Evolutionary conservation across 768 basidiomycete species (phyloP), one percentile per base, ranked within the genome.

Genomic region (Termitomyces sp.): DNA sequence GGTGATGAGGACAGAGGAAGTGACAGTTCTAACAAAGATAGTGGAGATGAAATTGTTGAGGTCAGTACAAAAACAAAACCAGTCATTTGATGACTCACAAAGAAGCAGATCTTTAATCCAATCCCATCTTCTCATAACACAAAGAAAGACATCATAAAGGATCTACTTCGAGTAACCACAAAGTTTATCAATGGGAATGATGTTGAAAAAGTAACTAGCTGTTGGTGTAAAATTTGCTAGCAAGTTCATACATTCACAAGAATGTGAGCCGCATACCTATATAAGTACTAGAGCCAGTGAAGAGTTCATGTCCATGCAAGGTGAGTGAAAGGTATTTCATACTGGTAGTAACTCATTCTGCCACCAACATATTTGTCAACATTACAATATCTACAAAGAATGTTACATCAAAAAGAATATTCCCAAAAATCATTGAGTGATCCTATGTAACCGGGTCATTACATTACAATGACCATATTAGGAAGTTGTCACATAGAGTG

Each of bases 351-450:
- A 62, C 50, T 62, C 37, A 4, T 57, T 54, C 5, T 59, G 54
- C 46, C 31, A 38, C 3, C 16, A 27, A 38, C 63, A 64, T 54
- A 64, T 64, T 19, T 35, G 53, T 12, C 63, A 62, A 25, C 63
- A 64, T 34, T 64, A 62, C 37, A 34, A 58, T 23, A 27, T 51
- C 17, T 59, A 59, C 32, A 50, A 59, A 37, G 11, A 21, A 23
- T 16, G 32, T 3, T 59, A 53, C 40, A 16, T 35, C 7, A 41
- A 32, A 23, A 8, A 21, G 11, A 5, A 32, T 6, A 54, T 59
- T 35, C 27, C 35, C 1, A 17, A 42, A 6, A 48, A 54, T 27
- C 53, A 54, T 21, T 10, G 31, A 5, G 25, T n/a, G 1, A 59
- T 59, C 4, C 58, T 53, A 17, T 40, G 23, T 42, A 10, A n/a